Percentiles rank a stretch among this genome's conserved stretches.
Conservation (phyloP, 1,284 basidiomycete species). For the Sphagnurus paluster region DNA sequence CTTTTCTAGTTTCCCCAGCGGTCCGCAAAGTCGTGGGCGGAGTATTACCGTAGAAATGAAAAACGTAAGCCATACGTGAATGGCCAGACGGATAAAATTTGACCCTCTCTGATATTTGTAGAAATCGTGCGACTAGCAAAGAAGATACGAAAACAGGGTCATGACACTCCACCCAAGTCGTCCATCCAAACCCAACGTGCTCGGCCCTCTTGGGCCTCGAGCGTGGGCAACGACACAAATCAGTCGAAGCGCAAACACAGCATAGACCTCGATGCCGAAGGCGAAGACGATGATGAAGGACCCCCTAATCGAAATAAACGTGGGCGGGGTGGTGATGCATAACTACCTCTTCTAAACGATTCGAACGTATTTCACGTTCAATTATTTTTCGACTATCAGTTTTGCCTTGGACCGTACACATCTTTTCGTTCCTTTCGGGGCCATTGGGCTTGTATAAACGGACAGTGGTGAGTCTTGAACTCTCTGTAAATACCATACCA, state of each 20-base stretch:
- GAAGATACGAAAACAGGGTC: slow-evolving; percentile 31
- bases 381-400: slow-evolving; percentile 2
- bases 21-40: slow-evolving; percentile 56
- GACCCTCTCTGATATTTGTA: slow-evolving; percentile 20
- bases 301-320: slow-evolving; percentile 25
- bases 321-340: slow-evolving; percentile 18
- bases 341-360: slow-evolving; percentile 6
- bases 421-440: slow-evolving; percentile 1
- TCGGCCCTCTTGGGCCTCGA: slow-evolving; percentile 24
- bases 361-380: slow-evolving; percentile 1
- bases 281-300: slow-evolving; percentile 16
- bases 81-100: background rate
- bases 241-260: slow-evolving; percentile 34
- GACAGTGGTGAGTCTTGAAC: slow-evolving; percentile 7
- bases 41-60: slow-evolving; percentile 55
- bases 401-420: slow-evolving; percentile 4
- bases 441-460: slow-evolving; percentile 6
- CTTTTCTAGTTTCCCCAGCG: slow-evolving; percentile 47
- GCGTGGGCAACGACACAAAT: slow-evolving; percentile 13
- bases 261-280: slow-evolving; percentile 24
- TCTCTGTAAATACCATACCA: slow-evolving; percentile 17
- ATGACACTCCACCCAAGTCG: slow-evolving; percentile 14
- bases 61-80: slow-evolving; percentile 34
- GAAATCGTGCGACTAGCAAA: slow-evolving; percentile 35
- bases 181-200: slow-evolving; percentile 27